These are phyloP conservation scores for Cyberlindnera mycetangii DNA, from an alignment of 805 yeast species.

Conservation along the genomic window DNA sequence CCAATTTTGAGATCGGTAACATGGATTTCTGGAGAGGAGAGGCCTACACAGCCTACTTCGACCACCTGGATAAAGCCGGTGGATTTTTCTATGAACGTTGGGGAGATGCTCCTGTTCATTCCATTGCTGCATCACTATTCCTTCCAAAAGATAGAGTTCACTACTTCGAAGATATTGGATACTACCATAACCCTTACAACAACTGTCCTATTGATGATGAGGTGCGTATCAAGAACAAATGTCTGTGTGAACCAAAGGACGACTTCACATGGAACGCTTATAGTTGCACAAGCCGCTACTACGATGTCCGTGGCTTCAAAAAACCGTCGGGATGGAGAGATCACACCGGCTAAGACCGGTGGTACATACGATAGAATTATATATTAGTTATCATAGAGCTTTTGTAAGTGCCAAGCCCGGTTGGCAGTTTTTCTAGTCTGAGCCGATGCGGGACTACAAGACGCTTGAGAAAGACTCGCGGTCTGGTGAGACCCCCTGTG, in stretches of 20 bases:
- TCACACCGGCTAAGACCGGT: slow-evolving; percentile 38
- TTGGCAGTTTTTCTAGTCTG: too few species aligned
- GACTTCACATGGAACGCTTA: slow-evolving; percentile 78
- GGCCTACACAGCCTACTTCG: slow-evolving; percentile 69
- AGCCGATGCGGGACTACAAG: too few species aligned
- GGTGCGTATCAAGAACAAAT: slow-evolving; percentile 56
- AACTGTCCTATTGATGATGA: slow-evolving; percentile 72
- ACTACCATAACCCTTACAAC: slow-evolving; percentile 77
- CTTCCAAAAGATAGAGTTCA: slow-evolving; percentile 68
- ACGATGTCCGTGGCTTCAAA: slow-evolving; percentile 47
- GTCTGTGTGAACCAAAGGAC: slow-evolving; percentile 66
- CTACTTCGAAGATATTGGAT: slow-evolving; percentile 82
- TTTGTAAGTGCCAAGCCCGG: too few species aligned
- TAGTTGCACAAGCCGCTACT: slow-evolving; percentile 68
- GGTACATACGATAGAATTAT: too few species aligned
- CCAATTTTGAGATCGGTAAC: slow-evolving; percentile 81
- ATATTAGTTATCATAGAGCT: too few species aligned
- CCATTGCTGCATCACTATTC: slow-evolving; percentile 81
- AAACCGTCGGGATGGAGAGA: slow-evolving; percentile 74
- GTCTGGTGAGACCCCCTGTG: too few species aligned
- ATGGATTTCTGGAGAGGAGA: slow-evolving; percentile 72
- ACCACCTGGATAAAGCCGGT: slow-evolving; percentile 72
- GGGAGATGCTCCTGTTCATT: slow-evolving; percentile 95
- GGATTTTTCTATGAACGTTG: slow-evolving; percentile 93
- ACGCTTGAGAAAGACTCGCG: too few species aligned